Evolutionary conservation across 495 filamentous ascomycete genomes (phyloP), one percentile per base, ranked within the genome.

Genomic region (Tuber calosporum): DNA sequence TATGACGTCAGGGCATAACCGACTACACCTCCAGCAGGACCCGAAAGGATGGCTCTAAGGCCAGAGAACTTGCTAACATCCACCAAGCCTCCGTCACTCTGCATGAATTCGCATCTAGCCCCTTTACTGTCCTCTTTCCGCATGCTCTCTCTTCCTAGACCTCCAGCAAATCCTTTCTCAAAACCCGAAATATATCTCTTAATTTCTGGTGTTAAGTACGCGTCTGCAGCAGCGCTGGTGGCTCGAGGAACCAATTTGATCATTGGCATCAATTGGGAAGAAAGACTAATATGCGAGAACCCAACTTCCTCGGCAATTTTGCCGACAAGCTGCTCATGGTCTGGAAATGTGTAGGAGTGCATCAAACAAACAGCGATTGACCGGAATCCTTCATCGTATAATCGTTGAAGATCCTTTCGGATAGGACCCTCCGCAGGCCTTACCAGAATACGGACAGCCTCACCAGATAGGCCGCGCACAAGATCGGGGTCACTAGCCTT

Each of bases 131-230:
- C 91, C 67, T 86, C 84, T 4, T 83, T 81, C 74, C 87, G 87
- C 11, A 95, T 88, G 58, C 89, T 91, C 70, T 87, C 85, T 7
- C 87, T 86, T 11, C 90, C 91, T 4, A 93, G 82, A 0, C 90
- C 90, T 22, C 91, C 90, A 40, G 85, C 85, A 78, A 94, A 93
- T 0, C 91, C 90, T 67, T 85, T 86, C 69, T 91, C 89, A 77
- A 99, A 98, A 3, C 94, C 94, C 40, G 89, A 86, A 78, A 98
- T 96, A 82, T 99, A 99, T 82, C 94, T 93, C 82, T 93, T 93
- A 79, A 99, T 98, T 15, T 93, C 92, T 0, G 95, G 95, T 2
- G 95, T 98, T 7, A 99, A 87, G 81, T 99, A 99, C 5, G 95
- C 95, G 84, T 99, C 95, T 8, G 94, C 95, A 39, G 93, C 96